Evolutionary conservation across 2,329 filamentous ascomycete species (phyloP).

Genomic region (Pseudopyrenochaeta lycopersici): DNA sequence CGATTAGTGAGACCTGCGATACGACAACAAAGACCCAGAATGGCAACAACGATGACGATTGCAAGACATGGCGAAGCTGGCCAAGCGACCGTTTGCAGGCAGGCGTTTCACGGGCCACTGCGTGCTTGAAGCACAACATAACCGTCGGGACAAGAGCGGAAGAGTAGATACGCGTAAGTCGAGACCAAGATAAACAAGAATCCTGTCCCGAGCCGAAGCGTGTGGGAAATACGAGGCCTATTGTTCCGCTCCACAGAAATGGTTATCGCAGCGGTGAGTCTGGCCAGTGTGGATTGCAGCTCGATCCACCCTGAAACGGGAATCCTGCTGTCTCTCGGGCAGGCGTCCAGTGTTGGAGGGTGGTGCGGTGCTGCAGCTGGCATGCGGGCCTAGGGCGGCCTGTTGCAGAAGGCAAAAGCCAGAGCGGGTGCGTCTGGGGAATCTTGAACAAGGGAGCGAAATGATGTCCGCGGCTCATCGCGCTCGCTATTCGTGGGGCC

Average conservation of each 20-base stretch:
- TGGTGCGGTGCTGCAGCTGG: background rate
- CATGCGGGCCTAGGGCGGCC: background rate
- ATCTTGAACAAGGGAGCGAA: background rate
- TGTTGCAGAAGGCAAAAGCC: background rate
- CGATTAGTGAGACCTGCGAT: background rate
- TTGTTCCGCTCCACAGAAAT: background rate
- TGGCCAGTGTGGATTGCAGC: background rate
- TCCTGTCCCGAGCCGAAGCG: background rate
- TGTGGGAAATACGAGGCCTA: background rate
- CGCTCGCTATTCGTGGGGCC: background rate
- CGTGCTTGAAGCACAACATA: background rate
- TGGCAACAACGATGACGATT: background rate
- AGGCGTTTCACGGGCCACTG: background rate
- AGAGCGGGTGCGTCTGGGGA: background rate
- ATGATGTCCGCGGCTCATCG: background rate
- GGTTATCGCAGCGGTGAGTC: background rate
- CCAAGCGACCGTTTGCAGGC: background rate
- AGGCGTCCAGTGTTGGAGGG: background rate
- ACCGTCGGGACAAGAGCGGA: background rate
- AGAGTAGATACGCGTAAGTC: background rate
- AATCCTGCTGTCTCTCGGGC: background rate
- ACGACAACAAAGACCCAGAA: background rate
- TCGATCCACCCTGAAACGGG: background rate
- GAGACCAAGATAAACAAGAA: background rate
- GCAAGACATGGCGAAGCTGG: background rate